Conservation (phyloP, 768 basidiomycete genomes). For the Boletus subcaerulescens region DNA sequence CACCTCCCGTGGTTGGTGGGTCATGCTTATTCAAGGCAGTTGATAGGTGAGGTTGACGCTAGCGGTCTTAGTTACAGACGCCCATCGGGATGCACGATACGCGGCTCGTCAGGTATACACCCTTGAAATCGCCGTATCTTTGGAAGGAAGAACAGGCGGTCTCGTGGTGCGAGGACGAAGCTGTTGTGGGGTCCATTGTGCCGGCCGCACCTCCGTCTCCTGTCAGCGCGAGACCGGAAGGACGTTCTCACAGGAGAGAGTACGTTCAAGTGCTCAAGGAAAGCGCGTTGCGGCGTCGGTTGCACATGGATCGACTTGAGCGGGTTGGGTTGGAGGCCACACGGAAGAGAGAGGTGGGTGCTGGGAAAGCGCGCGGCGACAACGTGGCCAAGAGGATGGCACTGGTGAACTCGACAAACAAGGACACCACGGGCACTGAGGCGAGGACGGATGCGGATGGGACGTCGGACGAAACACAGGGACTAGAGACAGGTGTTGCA, state of each 20-base stretch:
- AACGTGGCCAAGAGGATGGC: conserved; percentile 9
- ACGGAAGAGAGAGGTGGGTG: not conserved
- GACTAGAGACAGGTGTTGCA: not conserved
- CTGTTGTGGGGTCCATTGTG: not conserved
- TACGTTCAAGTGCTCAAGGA: conserved; percentile 22
- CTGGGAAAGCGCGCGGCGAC: not conserved
- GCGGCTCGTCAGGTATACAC: conserved; percentile 16
- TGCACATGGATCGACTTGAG: conserved; percentile 6
- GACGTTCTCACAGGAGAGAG: conserved; percentile 9
- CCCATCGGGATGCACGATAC: conserved; percentile 16
- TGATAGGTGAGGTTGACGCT: not conserved
- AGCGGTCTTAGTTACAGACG: conserved; percentile 7
- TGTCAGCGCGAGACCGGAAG: not conserved
- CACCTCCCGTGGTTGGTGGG: conserved; percentile 19
- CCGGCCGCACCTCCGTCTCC: not conserved
- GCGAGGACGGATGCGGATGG: not conserved
- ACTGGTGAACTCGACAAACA: conserved; percentile 16
- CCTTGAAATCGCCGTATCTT: conserved; percentile 11
- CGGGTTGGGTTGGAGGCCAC: not conserved
- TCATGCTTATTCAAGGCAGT: not conserved
- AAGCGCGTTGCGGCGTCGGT: conserved; percentile 18
- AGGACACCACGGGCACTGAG: not conserved
- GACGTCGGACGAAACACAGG: not conserved
- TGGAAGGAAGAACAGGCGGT: conserved; percentile 13
- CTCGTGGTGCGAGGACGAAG: not conserved